Evolutionary conservation across 805 yeast genomes (phyloP).

Genomic region (Cyberlindnera maritima): DNA sequence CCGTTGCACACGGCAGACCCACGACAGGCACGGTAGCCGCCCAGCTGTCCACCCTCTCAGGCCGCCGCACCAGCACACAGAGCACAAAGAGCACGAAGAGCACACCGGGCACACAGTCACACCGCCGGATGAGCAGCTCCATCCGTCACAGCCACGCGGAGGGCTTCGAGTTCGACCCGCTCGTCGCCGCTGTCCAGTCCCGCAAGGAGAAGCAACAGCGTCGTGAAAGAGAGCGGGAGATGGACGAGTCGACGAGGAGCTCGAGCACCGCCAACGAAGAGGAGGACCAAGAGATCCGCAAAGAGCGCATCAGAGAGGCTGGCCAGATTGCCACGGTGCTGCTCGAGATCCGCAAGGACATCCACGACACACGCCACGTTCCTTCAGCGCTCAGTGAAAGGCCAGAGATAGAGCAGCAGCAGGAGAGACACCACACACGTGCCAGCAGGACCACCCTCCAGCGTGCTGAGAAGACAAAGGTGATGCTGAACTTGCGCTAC

Average conservation of each 20-base stretch:
- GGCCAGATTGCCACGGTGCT: slow-evolving; percentile 39
- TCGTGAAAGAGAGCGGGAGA: slow-evolving; percentile 8
- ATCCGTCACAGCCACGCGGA: slow-evolving; percentile 14
- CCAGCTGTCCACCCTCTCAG: not conserved
- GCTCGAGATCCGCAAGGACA: slow-evolving; percentile 40
- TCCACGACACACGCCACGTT: slow-evolving; percentile 42
- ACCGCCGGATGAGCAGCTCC: slow-evolving; percentile 9
- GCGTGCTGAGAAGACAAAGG: slow-evolving; percentile 49
- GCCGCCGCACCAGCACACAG: not conserved
- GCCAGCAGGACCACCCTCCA: slow-evolving; percentile 34
- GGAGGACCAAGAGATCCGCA: slow-evolving; percentile 10
- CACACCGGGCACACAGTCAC: slow-evolving; percentile 2
- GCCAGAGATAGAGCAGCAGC: slow-evolving; percentile 22
- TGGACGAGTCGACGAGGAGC: slow-evolving; percentile 6
- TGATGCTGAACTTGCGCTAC: slow-evolving; percentile 31
- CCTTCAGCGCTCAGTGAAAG: slow-evolving; percentile 27
- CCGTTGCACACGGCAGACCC: not conserved
- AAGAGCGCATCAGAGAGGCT: slow-evolving; percentile 28
- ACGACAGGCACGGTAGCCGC: not conserved
- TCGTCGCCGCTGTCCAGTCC: slow-evolving; percentile 14
- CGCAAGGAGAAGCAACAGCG: slow-evolving; percentile 12
- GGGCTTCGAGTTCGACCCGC: slow-evolving; percentile 28
- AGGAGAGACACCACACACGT: slow-evolving; percentile 17
- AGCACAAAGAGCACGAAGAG: slow-evolving; percentile 1
- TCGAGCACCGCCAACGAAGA: slow-evolving; percentile 6